Evolutionary conservation across 2,329 filamentous ascomycete species (phyloP), one percentile per base, ranked within the genome.

Genomic region (Neonectria neomacrospora): DNA sequence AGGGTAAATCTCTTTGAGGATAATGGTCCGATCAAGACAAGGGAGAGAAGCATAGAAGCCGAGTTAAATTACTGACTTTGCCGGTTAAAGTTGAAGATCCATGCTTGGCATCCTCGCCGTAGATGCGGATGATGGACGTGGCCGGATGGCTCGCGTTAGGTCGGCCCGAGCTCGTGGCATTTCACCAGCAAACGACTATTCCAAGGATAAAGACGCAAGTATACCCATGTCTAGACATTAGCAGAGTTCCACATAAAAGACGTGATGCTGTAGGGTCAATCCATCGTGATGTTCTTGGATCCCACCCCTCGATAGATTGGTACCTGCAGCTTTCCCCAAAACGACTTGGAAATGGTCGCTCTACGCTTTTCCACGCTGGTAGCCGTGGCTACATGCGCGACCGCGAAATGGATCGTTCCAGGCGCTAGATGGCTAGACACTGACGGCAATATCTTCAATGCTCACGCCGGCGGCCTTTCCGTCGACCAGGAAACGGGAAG

Each of bases 371-470:
- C 52, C 3, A 11, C 51, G n/a, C 39, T 61, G 18, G 16, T 71
- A 7, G 42, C 59, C 6, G 41, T 72, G 11, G 72, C 67, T 8
- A 58, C 67, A 2, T 39, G 63, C 3, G 61, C 68, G 9, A 66
- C 61, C 2, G 71, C 70, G n/a, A 67, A 60, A 9, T 90, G 85
- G 75, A 89, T 90, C 51, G 86, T 89, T 3, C 87, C 88, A 0
- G 87, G 87, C 3, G 87, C 80, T 0, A 78, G 86, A 72, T 90
- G 88, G 88, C 80, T 77, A 18, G 87, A 89, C 66, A 90, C 85
- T 0, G 81, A 87, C 3, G 86, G 86, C 1, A 82, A 85, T n/a
- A 72, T 88, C 12, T 82, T 89, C 56, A 89, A 88, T 55, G 87
- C 87, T 1, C 87, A 90, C 71, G 88, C 87, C 1, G 87, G 87